A percentile compares a stretch with the other conserved stretches of the same genome.
Conservation (phyloP, 2,329 filamentous ascomycete genomes). For the Alternaria novae-zelandiae region DNA sequence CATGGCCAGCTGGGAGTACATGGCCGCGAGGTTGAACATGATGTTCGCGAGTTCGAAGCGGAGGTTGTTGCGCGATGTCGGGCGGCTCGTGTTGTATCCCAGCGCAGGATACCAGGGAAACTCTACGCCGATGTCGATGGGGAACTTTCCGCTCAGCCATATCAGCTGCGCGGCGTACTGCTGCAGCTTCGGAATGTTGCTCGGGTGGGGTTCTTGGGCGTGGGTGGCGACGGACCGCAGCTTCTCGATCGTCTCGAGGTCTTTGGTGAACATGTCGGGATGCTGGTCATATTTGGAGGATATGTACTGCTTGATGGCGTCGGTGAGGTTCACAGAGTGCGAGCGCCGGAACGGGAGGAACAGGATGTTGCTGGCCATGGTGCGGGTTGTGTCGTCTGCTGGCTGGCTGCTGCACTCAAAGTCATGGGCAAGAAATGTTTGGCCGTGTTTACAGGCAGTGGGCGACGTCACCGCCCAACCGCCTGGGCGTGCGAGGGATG, state of each 20-base stretch:
- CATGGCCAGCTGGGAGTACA: constrained; percentile 91
- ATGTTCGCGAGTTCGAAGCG: constrained; percentile 89
- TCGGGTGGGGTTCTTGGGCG: constrained; percentile 84
- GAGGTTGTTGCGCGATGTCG: constrained; percentile 70
- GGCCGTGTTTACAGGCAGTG: constrained; percentile 23
- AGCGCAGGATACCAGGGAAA: constrained; percentile 96
- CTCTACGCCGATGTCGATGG: constrained; percentile 92
- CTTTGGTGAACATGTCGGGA: constrained; percentile 92
- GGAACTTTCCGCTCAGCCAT: constrained; percentile 95
- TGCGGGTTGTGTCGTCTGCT: background rate
- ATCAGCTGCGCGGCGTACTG: constrained; percentile 90
- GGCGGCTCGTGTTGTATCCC: constrained; percentile 83
- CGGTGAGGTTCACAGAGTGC: constrained; percentile 76
- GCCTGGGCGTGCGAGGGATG: constrained; percentile 8
- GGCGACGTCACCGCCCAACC: constrained; percentile 36
- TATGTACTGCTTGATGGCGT: constrained; percentile 92
- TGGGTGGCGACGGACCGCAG: constrained; percentile 86
- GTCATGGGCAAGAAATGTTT: constrained; percentile 26
- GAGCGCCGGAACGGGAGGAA: constrained; percentile 89
- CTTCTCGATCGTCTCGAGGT: constrained; percentile 84
- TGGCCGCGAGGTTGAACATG: constrained; percentile 88
- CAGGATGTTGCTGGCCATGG: constrained; percentile 64
- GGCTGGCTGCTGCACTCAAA: constrained; percentile 19
- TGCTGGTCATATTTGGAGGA: constrained; percentile 98
- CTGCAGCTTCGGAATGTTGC: constrained; percentile 86